These are phyloP conservation scores for Mesotaenium endlicherianum DNA, from an alignment of 139 green algal species.

Conservation along the genomic window DNA sequence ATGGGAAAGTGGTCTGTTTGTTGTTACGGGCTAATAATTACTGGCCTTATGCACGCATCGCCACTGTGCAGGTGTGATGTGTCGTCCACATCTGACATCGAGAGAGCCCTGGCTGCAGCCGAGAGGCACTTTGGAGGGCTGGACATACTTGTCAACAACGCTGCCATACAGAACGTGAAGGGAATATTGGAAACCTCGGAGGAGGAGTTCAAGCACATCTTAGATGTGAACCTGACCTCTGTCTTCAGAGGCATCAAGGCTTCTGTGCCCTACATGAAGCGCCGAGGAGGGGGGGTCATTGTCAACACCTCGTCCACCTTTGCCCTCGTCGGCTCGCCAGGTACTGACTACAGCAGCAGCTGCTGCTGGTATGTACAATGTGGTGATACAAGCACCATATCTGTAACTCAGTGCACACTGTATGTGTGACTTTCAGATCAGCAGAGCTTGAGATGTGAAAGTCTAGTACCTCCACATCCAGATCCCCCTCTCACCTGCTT, in stretches of 20 bases:
- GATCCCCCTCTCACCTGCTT: too few relatives aligned
- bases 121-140: constrained; percentile 38
- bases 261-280: constrained; percentile 40
- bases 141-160: constrained; percentile 51
- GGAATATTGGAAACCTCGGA: constrained; percentile 36
- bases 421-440: too few relatives aligned
- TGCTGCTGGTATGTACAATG: too few relatives aligned
- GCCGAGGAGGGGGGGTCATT: constrained; percentile 24
- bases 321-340: constrained; percentile 25
- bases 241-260: constrained; percentile 49
- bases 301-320: constrained; percentile 46
- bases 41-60: background rate
- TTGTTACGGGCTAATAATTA: too few relatives aligned
- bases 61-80: constrained; percentile 42
- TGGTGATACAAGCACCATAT: too few relatives aligned
- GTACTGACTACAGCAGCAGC: background rate
- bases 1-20: too few relatives aligned
- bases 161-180: constrained; percentile 40
- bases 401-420: too few relatives aligned
- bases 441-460: too few relatives aligned
- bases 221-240: constrained; percentile 45
- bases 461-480: too few relatives aligned
- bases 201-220: constrained; percentile 35
- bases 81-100: constrained; percentile 13
- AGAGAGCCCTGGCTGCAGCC: constrained; percentile 1